These are phyloP conservation scores for Karstenula rhodostoma DNA, from an alignment of 2,329 filamentous ascomycete genomes.

Conservation along the genomic window DNA sequence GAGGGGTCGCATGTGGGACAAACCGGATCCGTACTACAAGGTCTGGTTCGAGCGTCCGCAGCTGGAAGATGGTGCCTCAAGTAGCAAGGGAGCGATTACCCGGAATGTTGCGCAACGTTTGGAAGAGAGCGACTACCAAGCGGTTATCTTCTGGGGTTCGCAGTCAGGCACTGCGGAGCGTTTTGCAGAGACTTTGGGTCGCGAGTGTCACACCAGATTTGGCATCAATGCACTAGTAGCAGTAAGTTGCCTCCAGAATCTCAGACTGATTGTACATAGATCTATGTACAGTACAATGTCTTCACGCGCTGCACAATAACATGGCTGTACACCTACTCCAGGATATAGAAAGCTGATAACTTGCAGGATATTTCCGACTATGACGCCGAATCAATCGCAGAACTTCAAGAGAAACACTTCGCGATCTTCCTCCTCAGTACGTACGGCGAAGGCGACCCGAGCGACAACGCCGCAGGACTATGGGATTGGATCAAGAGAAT, in stretches of 20 bases:
- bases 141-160: constrained; percentile 59
- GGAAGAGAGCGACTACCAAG: constrained; percentile 44
- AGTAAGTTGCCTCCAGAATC: neutral
- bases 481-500: constrained; percentile 47
- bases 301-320: neutral
- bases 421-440: constrained; percentile 50
- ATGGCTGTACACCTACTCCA: neutral
- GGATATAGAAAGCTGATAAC: neutral
- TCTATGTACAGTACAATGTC: neutral
- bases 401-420: constrained; percentile 35
- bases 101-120: constrained; percentile 58
- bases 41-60: constrained; percentile 61
- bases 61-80: constrained; percentile 42
- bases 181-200: constrained; percentile 52
- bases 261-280: neutral
- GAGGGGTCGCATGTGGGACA: constrained; percentile 56
- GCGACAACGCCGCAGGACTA: constrained; percentile 47
- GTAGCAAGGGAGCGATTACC: constrained; percentile 37
- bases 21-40: constrained; percentile 59
- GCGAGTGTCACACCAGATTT: constrained; percentile 52
- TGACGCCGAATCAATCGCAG: constrained; percentile 52
- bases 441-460: constrained; percentile 52
- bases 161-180: constrained; percentile 58
- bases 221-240: constrained; percentile 52
- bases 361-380: constrained; percentile 57